phyloP scores from a whole-genome alignment of 352 stramenopile species.

The Phytopythium montanum region DNA sequence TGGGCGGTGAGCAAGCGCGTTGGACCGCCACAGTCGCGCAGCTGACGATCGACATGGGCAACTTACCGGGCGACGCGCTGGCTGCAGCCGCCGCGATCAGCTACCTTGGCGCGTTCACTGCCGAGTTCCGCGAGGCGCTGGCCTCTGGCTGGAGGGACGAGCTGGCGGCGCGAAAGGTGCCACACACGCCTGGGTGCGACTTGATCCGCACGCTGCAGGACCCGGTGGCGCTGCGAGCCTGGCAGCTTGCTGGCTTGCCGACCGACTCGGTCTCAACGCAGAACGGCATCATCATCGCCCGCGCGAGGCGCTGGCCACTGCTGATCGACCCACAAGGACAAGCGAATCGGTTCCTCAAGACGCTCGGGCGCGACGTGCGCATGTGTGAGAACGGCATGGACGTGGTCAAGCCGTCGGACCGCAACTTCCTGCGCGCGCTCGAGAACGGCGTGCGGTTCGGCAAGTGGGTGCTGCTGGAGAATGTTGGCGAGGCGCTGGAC shows the following conservation, averaged over 20 bases:
- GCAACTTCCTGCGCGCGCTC: constrained; percentile 74
- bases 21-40: constrained; percentile 84
- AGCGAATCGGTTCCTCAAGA: constrained; percentile 94
- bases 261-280: constrained; percentile 90
- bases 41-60: constrained; percentile 65
- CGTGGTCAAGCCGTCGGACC: constrained; percentile 81
- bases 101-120: constrained; percentile 93
- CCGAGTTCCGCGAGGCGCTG: constrained; percentile 88
- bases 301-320: constrained; percentile 86
- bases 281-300: constrained; percentile 92
- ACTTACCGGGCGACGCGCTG: constrained; percentile 90
- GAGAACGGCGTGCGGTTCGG: constrained; percentile 93
- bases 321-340: constrained; percentile 92
- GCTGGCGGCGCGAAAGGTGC: constrained; percentile 65
- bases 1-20: constrained; percentile 80
- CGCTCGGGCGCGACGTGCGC: constrained; percentile 83
- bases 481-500: constrained; percentile 85
- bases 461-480: constrained; percentile 90
- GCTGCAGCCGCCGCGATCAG: constrained; percentile 91
- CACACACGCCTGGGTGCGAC: constrained; percentile 82
- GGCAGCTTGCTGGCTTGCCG: constrained; percentile 90
- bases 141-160: constrained; percentile 82
- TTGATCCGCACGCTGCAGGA: constrained; percentile 89
- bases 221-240: constrained; percentile 87
- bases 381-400: constrained; percentile 83